Percentiles rank a stretch among this genome's conserved stretches.
These are phyloP conservation scores for Alectoria sarmentosa DNA, from an alignment of 495 filamentous ascomycete species.

Conservation along the genomic window DNA sequence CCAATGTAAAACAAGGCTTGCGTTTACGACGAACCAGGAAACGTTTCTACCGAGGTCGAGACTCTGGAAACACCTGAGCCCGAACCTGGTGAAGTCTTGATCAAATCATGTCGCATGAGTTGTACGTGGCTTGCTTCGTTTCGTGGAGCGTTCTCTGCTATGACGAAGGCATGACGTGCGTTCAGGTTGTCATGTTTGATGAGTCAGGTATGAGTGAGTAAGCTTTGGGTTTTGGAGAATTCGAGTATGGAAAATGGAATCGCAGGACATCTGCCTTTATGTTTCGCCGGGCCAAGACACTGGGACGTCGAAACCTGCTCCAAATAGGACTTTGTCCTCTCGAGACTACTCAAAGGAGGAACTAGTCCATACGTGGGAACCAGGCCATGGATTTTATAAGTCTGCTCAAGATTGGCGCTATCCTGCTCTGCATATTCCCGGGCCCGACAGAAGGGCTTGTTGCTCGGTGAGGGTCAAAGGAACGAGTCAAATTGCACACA, in stretches of 20 bases:
- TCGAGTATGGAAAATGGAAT: not conserved
- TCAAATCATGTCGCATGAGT: constrained; percentile 61
- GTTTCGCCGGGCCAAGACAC: not conserved
- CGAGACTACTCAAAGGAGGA: no score
- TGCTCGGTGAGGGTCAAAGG: not conserved
- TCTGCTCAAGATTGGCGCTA: not conserved
- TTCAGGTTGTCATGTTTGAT: not conserved
- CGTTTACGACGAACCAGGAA: constrained; percentile 64
- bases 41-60: constrained; percentile 58
- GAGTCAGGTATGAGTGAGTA: not conserved
- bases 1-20: constrained; percentile 60
- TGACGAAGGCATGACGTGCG: not conserved
- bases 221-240: not conserved
- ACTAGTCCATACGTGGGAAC: not conserved
- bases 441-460: not conserved
- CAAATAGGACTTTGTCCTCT: no score
- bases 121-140: constrained; percentile 14
- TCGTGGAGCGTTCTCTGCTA: not conserved
- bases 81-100: constrained; percentile 54
- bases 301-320: not conserved
- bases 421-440: not conserved
- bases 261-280: not conserved
- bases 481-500: not conserved
- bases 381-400: not conserved
- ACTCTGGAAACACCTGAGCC: constrained; percentile 61